phyloP scores from a whole-genome alignment of 148 eudicot genomes.

The Amaranthus palmeri region DNA sequence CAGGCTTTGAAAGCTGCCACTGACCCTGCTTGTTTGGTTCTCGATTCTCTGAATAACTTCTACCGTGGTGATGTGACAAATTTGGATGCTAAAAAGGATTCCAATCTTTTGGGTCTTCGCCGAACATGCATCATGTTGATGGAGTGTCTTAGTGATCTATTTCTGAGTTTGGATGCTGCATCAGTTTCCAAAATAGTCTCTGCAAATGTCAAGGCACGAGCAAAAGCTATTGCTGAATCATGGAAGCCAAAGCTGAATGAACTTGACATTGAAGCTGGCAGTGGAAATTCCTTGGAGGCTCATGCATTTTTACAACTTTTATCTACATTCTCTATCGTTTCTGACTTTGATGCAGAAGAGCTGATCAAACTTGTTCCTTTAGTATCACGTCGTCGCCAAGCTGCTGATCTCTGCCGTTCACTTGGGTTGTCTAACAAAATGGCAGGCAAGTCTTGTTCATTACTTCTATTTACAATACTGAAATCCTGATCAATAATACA shows the following conservation, averaged over 20 bases:
- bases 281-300: conserved; percentile 98
- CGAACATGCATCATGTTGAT: conserved; percentile 94
- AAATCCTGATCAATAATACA: background rate
- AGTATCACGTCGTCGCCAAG: conserved; percentile 97
- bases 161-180: conserved; percentile 37
- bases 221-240: conserved; percentile 77
- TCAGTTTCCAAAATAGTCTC: conserved; percentile 53
- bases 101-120: conserved; percentile 82
- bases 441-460: conserved; percentile 53
- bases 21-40: conserved; percentile 80
- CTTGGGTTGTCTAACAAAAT: conserved; percentile 88
- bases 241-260: conserved; percentile 93
- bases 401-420: conserved; percentile 94
- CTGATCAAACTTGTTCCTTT: conserved; percentile 82
- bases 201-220: conserved; percentile 56
- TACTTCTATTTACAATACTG: background rate
- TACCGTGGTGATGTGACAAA: conserved; percentile 56
- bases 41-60: conserved; percentile 77
- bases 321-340: conserved; percentile 70
- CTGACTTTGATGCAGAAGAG: conserved; percentile 71
- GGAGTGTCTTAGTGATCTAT: conserved; percentile 87
- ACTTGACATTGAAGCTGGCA: conserved; percentile 85
- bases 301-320: conserved; percentile 95
- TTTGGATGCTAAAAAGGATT: conserved; percentile 80
- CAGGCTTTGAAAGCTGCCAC: conserved; percentile 71